Conservation (phyloP, 345 rosid species). For the Citrus glauca region DNA sequence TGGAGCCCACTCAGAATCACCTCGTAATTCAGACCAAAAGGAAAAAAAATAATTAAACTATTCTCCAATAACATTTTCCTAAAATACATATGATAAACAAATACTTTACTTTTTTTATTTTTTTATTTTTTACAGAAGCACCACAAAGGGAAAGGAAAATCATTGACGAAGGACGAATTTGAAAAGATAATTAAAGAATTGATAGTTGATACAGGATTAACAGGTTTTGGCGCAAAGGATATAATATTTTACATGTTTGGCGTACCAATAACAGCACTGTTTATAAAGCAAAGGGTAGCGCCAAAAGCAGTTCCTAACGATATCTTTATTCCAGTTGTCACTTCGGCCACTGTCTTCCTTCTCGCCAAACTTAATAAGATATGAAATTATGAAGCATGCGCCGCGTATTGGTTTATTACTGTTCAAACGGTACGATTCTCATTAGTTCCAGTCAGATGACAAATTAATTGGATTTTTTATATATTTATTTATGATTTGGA, state of each 20-base stretch:
- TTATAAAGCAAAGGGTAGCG: constrained; percentile 50
- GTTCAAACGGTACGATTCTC: too few relatives aligned
- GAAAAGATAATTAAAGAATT: constrained; percentile 56
- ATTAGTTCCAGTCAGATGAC: too few relatives aligned
- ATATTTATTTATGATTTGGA: too few relatives aligned
- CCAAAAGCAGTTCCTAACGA: constrained; percentile 53
- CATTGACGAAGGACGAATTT: constrained; percentile 52
- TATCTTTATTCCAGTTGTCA: constrained; percentile 64
- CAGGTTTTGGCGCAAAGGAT: constrained; percentile 72
- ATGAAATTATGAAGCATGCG: neutral
- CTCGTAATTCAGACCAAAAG: too few relatives aligned
- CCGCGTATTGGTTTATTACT: neutral
- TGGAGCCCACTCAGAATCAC: too few relatives aligned
- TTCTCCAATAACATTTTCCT: too few relatives aligned
- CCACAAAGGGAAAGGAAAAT: constrained; percentile 23
- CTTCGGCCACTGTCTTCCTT: constrained; percentile 72
- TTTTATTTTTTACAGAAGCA: constrained; percentile 32
- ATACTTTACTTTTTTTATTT: neutral
- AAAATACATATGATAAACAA: neutral
- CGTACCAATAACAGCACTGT: constrained; percentile 47
- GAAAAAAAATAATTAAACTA: too few relatives aligned
- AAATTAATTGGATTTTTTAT: too few relatives aligned
- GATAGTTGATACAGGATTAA: constrained; percentile 48
- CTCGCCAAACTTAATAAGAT: constrained; percentile 73
- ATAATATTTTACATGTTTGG: constrained; percentile 59